Base-by-base conservation (phyloP, 768 basidiomycete species). In the Glaciozyma antarctica region DNA sequence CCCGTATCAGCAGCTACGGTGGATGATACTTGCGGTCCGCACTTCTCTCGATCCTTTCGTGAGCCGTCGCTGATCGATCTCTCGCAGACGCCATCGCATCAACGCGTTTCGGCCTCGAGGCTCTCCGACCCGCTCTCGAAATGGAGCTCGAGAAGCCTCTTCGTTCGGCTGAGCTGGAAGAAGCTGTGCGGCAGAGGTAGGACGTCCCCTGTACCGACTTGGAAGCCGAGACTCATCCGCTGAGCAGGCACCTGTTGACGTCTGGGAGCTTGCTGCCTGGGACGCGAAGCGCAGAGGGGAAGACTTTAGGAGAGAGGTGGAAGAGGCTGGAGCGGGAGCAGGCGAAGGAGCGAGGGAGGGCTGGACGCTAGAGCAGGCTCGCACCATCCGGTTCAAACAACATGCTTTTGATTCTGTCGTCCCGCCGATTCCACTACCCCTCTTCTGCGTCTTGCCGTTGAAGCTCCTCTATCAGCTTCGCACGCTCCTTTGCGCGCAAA, bases 401-500 rank as follows among this genome's bases (percentile, higher is more conserved):
- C 38, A 41, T 41, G 5, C 38, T 41, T 41, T 41, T 13, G 38
- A 41, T 41, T 13, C 5, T 15, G 38, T 15, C 38, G 38, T 41
- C 38, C 34, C 38, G 13, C 13, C 38, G 38, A 10, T 12, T 2
- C 38, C 7, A 41, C 26, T 28, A 26, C n/a, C 17, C 55, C 38
- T 43, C 55, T 6, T 57, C 38, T 3, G 21, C 55, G n/a, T 57
- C 55, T 16, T 57, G 55, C 22, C 55, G 55, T 24, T 47, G 19
- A 41, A 73, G 65, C 62, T 73, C 68, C 38, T 66, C 72, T 30
- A 71, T 71, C 8, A 73, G 54, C 48, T 59, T 47, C n/a, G 66
- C 66, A 9, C 72, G 63, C 61, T 73, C 72, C 41, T 60, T 24
- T 38, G 69, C 58, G 3, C 68, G 26, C 30, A 73, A 24, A 38